Evolutionary conservation across 108 stramenopile genomes (phyloP), one percentile per base, ranked within the genome.

Genomic region (Nitzschia palea): DNA sequence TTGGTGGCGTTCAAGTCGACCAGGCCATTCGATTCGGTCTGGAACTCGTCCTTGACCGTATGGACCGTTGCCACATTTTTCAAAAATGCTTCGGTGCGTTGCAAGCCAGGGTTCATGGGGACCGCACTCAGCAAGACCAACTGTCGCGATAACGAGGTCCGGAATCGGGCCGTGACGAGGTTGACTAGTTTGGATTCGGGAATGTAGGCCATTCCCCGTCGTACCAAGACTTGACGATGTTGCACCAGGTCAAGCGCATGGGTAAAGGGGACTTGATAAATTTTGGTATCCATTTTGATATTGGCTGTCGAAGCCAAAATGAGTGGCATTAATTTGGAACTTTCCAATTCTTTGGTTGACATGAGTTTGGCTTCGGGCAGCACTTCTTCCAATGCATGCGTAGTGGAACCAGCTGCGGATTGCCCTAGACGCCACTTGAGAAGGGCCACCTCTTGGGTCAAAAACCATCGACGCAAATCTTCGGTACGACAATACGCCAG

Each of bases 401-500:
- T 54, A 12, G 35, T 67, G 27, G 58, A 32, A 33, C 52, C 44
- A 35, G 26, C 28, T 1, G 61, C 47, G n/a, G 83, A 72, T 44
- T 68, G 58, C 50, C 89, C 90, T 18, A 99, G 81, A n/a, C 97
- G 95, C 76, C 83, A 73, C 61, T 81, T 76, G 73, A 97, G 91
- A 33, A 98, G 78, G 20, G 70, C 74, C 30, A 84, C 76, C 66
- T 98, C 95, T 65, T 94, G 91, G 3, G 82, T 52, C 30, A 96
- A 71, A 74, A 96, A 92, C 95, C 95, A 96, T 23, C 93, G 87
- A 27, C 95, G 79, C 31, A 91, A 60, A 47, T 96, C 93, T 62
- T 96, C 95, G 12, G 82, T 78, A 25, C 87, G 90, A 80, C 95
- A 97, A 79, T 97, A 97, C 37, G 97, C 96, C 9, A 96, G 79